Conservation (phyloP, 176 grass and related monocot species). For the Phyllostachys edulis region DNA sequence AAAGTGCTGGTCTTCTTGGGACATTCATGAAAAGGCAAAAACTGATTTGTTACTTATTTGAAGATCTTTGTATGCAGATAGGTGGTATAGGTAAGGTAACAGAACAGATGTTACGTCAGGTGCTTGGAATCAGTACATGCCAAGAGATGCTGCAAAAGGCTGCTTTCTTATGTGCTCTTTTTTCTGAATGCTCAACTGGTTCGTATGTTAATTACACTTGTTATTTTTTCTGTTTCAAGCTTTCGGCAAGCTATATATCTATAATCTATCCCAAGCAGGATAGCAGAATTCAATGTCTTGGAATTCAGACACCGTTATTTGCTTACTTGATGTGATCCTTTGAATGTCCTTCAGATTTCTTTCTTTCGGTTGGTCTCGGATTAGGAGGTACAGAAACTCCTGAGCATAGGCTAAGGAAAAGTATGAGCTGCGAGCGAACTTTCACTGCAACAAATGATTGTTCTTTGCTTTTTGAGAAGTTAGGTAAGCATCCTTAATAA, state of each 20-base stretch:
- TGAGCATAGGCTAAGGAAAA: slow-evolving; percentile 81
- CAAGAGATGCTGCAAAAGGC: slow-evolving; percentile 80
- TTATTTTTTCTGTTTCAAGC: slow-evolving; percentile 29
- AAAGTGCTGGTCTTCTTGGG: background rate
- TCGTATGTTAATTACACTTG: slow-evolving; percentile 30
- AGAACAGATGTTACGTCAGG: slow-evolving; percentile 74
- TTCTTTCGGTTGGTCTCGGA: slow-evolving; percentile 93
- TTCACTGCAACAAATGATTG: slow-evolving; percentile 64
- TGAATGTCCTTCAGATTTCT: slow-evolving; percentile 71
- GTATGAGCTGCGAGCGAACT: slow-evolving; percentile 85
- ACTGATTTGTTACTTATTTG: slow-evolving; percentile 50
- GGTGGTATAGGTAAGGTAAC: slow-evolving; percentile 97
- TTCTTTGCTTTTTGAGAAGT: slow-evolving; percentile 64
- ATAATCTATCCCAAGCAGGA: slow-evolving; percentile 14
- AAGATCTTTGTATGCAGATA: slow-evolving; percentile 75
- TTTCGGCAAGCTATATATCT: slow-evolving; percentile 24
- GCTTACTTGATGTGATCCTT: slow-evolving; percentile 20
- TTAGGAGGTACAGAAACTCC: slow-evolving; percentile 81
- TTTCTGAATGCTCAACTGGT: slow-evolving; percentile 89
- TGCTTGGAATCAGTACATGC: slow-evolving; percentile 87
- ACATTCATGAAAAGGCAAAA: slow-evolving; percentile 24
- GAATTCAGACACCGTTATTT: background rate
- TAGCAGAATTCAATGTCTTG: slow-evolving; percentile 7
- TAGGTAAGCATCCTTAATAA: slow-evolving; percentile 48
- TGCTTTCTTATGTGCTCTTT: slow-evolving; percentile 77